These are phyloP conservation scores for Hyphopichia khmerensis DNA, from an alignment of 1,139 yeast species.

Conservation along the genomic window DNA sequence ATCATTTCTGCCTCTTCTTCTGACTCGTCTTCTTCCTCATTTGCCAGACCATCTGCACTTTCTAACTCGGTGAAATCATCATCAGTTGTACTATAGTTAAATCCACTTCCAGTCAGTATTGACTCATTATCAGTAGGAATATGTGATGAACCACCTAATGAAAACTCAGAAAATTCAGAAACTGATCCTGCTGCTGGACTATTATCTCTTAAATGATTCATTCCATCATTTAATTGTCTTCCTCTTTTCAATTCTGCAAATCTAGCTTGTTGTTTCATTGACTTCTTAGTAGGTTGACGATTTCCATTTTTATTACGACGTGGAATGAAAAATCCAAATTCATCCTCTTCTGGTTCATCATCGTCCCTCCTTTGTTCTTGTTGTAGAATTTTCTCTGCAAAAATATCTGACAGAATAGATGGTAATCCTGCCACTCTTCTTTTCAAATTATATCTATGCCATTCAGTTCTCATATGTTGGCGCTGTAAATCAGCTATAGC, in stretches of 20 bases:
- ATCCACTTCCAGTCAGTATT: constrained; percentile 51
- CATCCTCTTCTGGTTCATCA: constrained; percentile 54
- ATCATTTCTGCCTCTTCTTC: constrained; percentile 23
- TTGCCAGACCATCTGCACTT: constrained; percentile 14
- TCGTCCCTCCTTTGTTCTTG: constrained; percentile 25
- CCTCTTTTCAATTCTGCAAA: constrained; percentile 9
- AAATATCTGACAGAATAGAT: constrained; percentile 74
- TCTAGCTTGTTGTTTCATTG: constrained; percentile 14
- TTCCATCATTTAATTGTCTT: constrained; percentile 12
- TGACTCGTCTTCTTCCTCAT: constrained; percentile 24
- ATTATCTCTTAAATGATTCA: constrained; percentile 23
- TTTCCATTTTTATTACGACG: constrained; percentile 23
- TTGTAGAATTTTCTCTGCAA: constrained; percentile 68
- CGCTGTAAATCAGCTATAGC: constrained; percentile 79
- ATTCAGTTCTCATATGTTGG: constrained; percentile 91
- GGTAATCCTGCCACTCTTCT: constrained; percentile 86
- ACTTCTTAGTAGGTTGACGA: constrained; percentile 22
- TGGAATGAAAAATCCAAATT: constrained; percentile 57
- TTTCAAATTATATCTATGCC: constrained; percentile 93
- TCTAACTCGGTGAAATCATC: constrained; percentile 39
- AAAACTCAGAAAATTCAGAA: constrained; percentile 62
- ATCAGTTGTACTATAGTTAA: constrained; percentile 35
- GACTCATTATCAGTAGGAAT: constrained; percentile 17
- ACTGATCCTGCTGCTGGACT: constrained; percentile 57
- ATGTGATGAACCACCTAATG: constrained; percentile 58